Percentiles rank a stretch among this genome's conserved stretches.
Conservation (phyloP, 768 basidiomycete species). For the Lactarius sp. region DNA sequence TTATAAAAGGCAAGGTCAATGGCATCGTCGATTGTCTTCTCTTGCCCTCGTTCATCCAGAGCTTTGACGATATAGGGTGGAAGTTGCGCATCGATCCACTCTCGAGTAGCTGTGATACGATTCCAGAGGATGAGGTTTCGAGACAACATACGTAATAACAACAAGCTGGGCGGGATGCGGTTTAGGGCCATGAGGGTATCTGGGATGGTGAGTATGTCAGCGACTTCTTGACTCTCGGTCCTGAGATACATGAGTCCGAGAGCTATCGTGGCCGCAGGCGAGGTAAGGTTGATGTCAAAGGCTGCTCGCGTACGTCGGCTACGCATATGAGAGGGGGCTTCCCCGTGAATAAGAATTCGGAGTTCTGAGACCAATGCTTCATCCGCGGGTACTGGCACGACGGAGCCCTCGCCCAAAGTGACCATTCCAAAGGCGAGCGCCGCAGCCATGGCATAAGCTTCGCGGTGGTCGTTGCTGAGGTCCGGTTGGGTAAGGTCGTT, state of each 20-base stretch:
- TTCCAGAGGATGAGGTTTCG: slow-evolving; percentile 86
- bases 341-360: slow-evolving; percentile 72
- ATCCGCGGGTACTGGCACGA: slow-evolving; percentile 62
- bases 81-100: slow-evolving; percentile 70
- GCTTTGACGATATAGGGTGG: slow-evolving; percentile 60
- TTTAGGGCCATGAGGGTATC: slow-evolving; percentile 75
- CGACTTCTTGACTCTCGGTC: slow-evolving; percentile 79
- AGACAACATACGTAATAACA: slow-evolving; percentile 76
- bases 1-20: slow-evolving; percentile 89
- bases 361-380: slow-evolving; percentile 61
- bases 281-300: slow-evolving; percentile 87
- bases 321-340: slow-evolving; percentile 41
- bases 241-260: slow-evolving; percentile 90
- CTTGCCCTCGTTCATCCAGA: slow-evolving; percentile 47
- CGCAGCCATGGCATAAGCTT: slow-evolving; percentile 86
- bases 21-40: slow-evolving; percentile 56
- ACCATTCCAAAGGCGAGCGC: slow-evolving; percentile 94
- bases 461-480: slow-evolving; percentile 81
- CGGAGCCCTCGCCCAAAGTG: slow-evolving; percentile 85
- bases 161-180: slow-evolving; percentile 80
- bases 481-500: slow-evolving; percentile 76
- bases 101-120: slow-evolving; percentile 58
- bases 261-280: slow-evolving; percentile 86
- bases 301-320: slow-evolving; percentile 39
- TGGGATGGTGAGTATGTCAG: slow-evolving; percentile 80